phyloP scores from a whole-genome alignment of 2,329 filamentous ascomycete genomes.

The Botrytis deweyae region DNA sequence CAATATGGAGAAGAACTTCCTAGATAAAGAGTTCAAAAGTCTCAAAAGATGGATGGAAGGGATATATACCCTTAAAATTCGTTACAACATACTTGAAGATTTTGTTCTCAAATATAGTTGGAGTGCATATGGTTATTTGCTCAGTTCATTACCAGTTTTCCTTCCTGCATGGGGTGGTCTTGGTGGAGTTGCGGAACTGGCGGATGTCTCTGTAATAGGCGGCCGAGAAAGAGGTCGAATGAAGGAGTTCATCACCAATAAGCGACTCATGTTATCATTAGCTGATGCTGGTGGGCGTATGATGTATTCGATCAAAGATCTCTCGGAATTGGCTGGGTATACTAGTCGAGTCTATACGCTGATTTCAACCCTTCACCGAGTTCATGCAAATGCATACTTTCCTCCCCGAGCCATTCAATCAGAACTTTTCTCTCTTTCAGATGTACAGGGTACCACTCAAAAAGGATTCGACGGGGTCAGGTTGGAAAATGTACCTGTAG shows the following conservation, averaged over 20 bases:
- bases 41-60: slow-evolving; percentile 97
- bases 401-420: slow-evolving; percentile 62
- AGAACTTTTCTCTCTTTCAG: slow-evolving; percentile 84
- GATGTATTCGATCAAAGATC: slow-evolving; percentile 99
- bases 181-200: slow-evolving; percentile 68
- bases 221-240: slow-evolving; percentile 80
- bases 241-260: slow-evolving; percentile 99
- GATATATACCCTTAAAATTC: slow-evolving; percentile 96
- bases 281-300: slow-evolving; percentile 95
- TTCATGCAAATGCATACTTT: slow-evolving; percentile 87
- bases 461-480: slow-evolving; percentile 93
- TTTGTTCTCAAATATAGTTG: slow-evolving; percentile 98
- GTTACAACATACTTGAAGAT: slow-evolving; percentile 98
- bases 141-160: slow-evolving; percentile 91
- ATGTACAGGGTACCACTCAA: slow-evolving; percentile 90
- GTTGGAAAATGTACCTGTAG: slow-evolving; percentile 88
- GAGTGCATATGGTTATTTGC: slow-evolving; percentile 94
- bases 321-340: slow-evolving; percentile 92
- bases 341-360: slow-evolving; percentile 95
- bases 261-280: slow-evolving; percentile 93
- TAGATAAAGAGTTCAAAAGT: slow-evolving; percentile 89
- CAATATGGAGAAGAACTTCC: slow-evolving; percentile 88
- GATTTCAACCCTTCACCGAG: slow-evolving; percentile 89
- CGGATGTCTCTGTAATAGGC: slow-evolving; percentile 49
- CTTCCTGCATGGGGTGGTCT: slow-evolving; percentile 90